phyloP scores from a whole-genome alignment of 1,284 basidiomycete genomes.

The Mycocalia duriaeana region DNA sequence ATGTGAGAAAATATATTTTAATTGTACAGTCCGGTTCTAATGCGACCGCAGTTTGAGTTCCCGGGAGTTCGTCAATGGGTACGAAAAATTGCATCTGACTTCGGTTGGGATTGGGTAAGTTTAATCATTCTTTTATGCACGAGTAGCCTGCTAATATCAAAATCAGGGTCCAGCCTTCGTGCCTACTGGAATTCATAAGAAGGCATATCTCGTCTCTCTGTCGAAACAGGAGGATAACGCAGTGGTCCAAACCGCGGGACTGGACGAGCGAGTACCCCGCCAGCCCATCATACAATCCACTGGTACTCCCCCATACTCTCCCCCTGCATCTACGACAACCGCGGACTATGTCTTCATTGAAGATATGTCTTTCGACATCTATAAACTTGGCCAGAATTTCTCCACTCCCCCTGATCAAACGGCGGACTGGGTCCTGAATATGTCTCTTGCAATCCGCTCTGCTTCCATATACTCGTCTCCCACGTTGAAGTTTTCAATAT shows the following conservation, averaged over 20 bases:
- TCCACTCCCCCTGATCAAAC: constrained; percentile 33
- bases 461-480: constrained; percentile 29
- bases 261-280: too few relatives aligned
- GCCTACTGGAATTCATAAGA: constrained; percentile 50
- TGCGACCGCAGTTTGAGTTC: constrained; percentile 49
- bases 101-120: constrained; percentile 56
- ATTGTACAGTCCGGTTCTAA: too few relatives aligned
- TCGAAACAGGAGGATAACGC: constrained; percentile 15
- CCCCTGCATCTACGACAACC: constrained; percentile 15
- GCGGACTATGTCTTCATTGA: constrained; percentile 41
- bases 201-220: constrained; percentile 44
- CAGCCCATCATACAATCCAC: too few relatives aligned
- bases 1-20: too few relatives aligned
- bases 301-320: constrained; percentile 14
- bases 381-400: constrained; percentile 44
- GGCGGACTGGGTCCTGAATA: constrained; percentile 52
- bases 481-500: constrained; percentile 38
- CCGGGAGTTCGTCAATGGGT: constrained; percentile 44
- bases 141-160: too few relatives aligned
- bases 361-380: constrained; percentile 50
- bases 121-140: too few relatives aligned
- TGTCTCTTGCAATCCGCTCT: constrained; percentile 48
- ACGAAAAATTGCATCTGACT: constrained; percentile 51
- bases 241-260: too few relatives aligned
- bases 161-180: constrained; percentile 52